These are phyloP conservation scores for Thalassia testudinum DNA, from an alignment of 116 monocot species.

Conservation along the genomic window DNA sequence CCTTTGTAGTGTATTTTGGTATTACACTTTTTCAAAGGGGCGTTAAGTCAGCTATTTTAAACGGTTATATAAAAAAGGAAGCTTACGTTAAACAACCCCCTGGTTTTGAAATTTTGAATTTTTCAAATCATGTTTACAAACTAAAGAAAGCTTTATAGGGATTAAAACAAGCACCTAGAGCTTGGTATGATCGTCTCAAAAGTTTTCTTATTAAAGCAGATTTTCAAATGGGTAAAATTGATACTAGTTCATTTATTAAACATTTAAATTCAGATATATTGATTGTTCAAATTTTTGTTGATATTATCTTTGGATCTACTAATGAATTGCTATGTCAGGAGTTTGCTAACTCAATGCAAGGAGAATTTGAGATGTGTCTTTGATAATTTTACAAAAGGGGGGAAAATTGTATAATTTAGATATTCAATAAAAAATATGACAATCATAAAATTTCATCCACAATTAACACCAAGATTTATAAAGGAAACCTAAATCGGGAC, in stretches of 20 bases:
- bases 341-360: too few relatives aligned
- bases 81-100: background rate
- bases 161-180: background rate
- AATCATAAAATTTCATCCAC: too few relatives aligned
- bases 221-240: background rate
- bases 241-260: background rate
- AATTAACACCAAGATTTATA: too few relatives aligned
- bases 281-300: background rate
- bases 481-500: too few relatives aligned
- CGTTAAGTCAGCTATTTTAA: background rate
- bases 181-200: background rate
- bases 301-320: background rate
- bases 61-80: background rate
- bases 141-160: background rate
- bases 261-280: background rate
- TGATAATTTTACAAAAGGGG: too few relatives aligned
- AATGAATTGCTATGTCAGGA: background rate
- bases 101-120: background rate
- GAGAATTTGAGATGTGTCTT: too few relatives aligned
- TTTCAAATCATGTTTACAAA: background rate
- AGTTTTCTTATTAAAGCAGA: background rate
- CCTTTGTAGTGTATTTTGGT: background rate
- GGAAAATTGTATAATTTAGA: too few relatives aligned
- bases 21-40: background rate
- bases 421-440: too few relatives aligned